A percentile compares a stretch with the other conserved stretches of the same genome.
phyloP scores from a whole-genome alignment of 805 yeast species.

The Saccharomycopsis guyanensis region DNA sequence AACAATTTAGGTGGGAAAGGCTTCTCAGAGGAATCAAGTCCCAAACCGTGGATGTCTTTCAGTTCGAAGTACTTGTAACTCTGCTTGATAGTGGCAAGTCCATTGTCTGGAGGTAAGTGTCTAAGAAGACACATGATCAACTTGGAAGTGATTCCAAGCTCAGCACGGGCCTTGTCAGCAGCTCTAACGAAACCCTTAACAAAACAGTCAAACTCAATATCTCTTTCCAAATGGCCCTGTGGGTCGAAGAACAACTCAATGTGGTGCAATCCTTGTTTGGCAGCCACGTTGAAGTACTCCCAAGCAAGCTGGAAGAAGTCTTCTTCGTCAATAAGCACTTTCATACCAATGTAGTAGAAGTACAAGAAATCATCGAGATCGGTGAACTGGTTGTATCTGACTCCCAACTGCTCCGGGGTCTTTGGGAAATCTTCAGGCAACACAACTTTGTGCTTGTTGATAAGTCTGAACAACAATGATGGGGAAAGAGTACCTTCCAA shows the following conservation, averaged over 20 bases:
- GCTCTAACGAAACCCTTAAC: conserved; percentile 64
- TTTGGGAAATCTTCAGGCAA: conserved; percentile 61
- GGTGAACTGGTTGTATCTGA: conserved; percentile 51
- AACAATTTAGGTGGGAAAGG: conserved; percentile 73
- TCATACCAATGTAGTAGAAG: conserved; percentile 75
- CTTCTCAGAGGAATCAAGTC: conserved; percentile 73
- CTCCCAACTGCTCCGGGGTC: conserved; percentile 47
- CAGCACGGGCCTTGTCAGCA: conserved; percentile 48
- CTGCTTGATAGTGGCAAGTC: conserved; percentile 47
- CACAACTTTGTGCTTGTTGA: conserved; percentile 42
- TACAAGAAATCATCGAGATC: conserved; percentile 73
- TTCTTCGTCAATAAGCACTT: conserved; percentile 57
- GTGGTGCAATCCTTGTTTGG: conserved; percentile 50
- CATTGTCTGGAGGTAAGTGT: conserved; percentile 57
- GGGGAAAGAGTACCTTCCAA: conserved; percentile 80
- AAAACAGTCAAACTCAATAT: conserved; percentile 50
- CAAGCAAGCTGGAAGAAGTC: conserved; percentile 77
- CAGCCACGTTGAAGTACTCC: conserved; percentile 57
- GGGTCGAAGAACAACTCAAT: conserved; percentile 81
- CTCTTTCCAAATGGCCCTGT: conserved; percentile 72
- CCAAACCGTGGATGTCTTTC: conserved; percentile 67
- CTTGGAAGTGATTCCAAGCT: conserved; percentile 58
- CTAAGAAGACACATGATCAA: conserved; percentile 77
- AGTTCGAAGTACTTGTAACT: conserved; percentile 44
- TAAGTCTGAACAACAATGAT: conserved; percentile 59